A percentile compares a stretch with the other conserved stretches of the same genome.
phyloP scores from a whole-genome alignment of 192 early-diverging fungal genomes.

The Coemansia sp. region DNA sequence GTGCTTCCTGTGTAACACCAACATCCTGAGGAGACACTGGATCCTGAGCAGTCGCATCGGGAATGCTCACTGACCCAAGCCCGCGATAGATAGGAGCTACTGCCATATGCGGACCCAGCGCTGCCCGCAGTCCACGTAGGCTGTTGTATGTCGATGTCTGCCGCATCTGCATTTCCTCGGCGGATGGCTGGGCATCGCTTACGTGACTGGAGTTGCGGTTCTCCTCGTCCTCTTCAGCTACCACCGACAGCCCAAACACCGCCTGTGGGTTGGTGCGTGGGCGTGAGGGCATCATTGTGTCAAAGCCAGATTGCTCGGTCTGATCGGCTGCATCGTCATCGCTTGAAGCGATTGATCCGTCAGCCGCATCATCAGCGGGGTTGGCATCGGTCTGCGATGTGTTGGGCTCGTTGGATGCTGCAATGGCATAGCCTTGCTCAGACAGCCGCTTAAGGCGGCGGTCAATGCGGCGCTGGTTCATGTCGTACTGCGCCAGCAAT shows the following conservation, averaged over 20 bases:
- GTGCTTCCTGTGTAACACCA: constrained; percentile 9
- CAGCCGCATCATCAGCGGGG: neutral
- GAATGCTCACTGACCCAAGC: constrained; percentile 11
- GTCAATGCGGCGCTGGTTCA: constrained; percentile 29
- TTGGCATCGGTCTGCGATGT: neutral
- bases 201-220: constrained; percentile 30
- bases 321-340: constrained; percentile 3
- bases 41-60: constrained; percentile 8
- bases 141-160: neutral
- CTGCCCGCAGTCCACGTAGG: constrained; percentile 20
- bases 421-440: constrained; percentile 11
- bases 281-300: constrained; percentile 34
- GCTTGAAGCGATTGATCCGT: neutral
- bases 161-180: constrained; percentile 21
- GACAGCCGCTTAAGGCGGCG: constrained; percentile 17
- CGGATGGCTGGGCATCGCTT: constrained; percentile 11
- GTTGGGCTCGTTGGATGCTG: neutral
- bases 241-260: constrained; percentile 40
- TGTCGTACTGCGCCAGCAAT: constrained; percentile 42
- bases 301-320: constrained; percentile 8
- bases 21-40: constrained; percentile 1
- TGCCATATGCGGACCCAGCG: constrained; percentile 5
- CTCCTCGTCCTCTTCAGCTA: constrained; percentile 42
- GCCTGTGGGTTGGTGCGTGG: constrained; percentile 29
- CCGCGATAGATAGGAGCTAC: constrained; percentile 10